Conservation (phyloP, 768 basidiomycete species). For the Amanita thiersii region DNA sequence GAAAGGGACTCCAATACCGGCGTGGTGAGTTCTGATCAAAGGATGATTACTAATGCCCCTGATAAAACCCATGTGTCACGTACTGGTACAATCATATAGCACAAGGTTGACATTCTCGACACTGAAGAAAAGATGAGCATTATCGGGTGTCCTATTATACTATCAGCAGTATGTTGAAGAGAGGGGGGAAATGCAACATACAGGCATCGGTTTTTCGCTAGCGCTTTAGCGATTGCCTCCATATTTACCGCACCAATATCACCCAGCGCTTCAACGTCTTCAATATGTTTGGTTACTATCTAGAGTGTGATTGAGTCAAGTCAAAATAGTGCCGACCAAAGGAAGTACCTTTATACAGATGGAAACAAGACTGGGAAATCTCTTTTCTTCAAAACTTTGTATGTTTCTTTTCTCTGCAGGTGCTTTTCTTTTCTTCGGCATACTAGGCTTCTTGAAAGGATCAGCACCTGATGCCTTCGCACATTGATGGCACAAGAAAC, state of each 20-base stretch:
- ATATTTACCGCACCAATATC: conserved; percentile 82
- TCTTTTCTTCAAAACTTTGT: conserved; percentile 59
- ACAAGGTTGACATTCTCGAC: conserved; percentile 55
- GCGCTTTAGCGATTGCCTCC: conserved; percentile 74
- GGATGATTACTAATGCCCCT: not conserved
- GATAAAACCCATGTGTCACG: conserved; percentile 26
- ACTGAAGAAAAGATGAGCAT: conserved; percentile 80
- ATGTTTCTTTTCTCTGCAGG: conserved; percentile 63
- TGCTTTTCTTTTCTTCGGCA: conserved; percentile 52
- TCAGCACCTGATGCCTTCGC: conserved; percentile 70
- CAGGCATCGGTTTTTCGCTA: conserved; percentile 78
- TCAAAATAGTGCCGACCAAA: not conserved
- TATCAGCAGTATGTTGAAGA: conserved; percentile 1
- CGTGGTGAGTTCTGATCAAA: conserved; percentile 51
- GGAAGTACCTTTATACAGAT: conserved; percentile 69
- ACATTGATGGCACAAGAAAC: conserved; percentile 81
- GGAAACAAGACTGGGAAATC: conserved; percentile 64
- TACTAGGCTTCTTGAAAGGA: conserved; percentile 76
- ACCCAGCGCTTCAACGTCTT: conserved; percentile 84
- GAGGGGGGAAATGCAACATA: conserved; percentile 30
- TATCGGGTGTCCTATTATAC: conserved; percentile 57
- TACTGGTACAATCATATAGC: conserved; percentile 88
- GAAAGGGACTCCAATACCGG: conserved; percentile 64
- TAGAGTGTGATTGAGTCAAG: conserved; percentile 18
- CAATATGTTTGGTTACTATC: conserved; percentile 80